These are phyloP conservation scores for Aspergillus thermomutatus DNA, from an alignment of 2,329 filamentous ascomycete genomes.

Conservation along the genomic window DNA sequence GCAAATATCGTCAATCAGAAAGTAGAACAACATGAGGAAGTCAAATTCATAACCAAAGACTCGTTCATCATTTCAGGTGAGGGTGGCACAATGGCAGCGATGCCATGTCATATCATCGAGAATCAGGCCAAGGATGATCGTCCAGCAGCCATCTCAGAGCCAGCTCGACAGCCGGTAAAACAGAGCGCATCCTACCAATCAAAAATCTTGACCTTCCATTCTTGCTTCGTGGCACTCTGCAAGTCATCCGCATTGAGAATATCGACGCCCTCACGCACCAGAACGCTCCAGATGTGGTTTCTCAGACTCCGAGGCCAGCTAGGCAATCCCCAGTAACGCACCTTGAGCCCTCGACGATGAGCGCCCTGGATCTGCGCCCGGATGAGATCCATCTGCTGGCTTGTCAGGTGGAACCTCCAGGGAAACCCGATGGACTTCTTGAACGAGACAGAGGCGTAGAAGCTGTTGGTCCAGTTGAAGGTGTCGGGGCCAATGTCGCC, in stretches of 20 bases:
- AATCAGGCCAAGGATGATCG: background rate
- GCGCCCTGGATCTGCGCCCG: slow-evolving; percentile 52
- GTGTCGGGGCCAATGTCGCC: slow-evolving; percentile 36
- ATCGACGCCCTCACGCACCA: slow-evolving; percentile 54
- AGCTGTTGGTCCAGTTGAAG: slow-evolving; percentile 52
- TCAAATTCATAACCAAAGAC: background rate
- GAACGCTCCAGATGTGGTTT: slow-evolving; percentile 53
- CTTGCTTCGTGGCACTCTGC: slow-evolving; percentile 43
- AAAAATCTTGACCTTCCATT: slow-evolving; percentile 43
- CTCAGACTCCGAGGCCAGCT: slow-evolving; percentile 53
- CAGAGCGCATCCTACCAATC: slow-evolving; percentile 27
- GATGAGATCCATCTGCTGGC: slow-evolving; percentile 45
- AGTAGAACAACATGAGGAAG: background rate
- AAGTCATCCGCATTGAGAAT: slow-evolving; percentile 59
- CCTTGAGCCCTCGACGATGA: slow-evolving; percentile 51
- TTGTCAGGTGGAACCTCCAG: slow-evolving; percentile 49
- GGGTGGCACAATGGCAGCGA: background rate
- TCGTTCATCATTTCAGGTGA: background rate
- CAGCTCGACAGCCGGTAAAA: background rate
- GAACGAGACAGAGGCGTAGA: slow-evolving; percentile 57
- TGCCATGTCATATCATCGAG: background rate
- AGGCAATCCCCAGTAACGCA: slow-evolving; percentile 56
- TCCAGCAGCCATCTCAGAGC: background rate
- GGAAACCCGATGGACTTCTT: slow-evolving; percentile 45
- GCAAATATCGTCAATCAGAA: background rate